Evolutionary conservation across 2,329 filamentous ascomycete genomes (phyloP).

Genomic region (Xylaria sp.): DNA sequence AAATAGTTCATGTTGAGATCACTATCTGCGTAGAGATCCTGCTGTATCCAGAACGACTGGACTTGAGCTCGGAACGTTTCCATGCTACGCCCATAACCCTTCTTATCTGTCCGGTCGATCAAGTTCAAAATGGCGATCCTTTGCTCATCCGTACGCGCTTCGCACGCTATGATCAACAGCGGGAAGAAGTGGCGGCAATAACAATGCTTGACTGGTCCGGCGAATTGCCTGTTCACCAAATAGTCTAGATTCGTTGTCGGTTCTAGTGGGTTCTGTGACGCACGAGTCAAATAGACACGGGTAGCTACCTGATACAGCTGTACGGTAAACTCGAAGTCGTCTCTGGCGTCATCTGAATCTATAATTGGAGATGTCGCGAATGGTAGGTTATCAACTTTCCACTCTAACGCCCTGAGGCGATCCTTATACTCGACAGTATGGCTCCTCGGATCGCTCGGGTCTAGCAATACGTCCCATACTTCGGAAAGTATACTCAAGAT

Average conservation of each 20-base stretch:
- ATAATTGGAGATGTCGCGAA: not conserved
- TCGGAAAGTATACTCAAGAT: conserved; percentile 41
- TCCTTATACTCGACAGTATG: conserved; percentile 28
- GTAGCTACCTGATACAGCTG: conserved; percentile 39
- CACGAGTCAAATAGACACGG: conserved; percentile 40
- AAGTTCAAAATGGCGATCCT: conserved; percentile 46
- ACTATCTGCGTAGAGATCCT: conserved; percentile 48
- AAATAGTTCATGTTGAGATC: conserved; percentile 48
- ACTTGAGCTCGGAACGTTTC: conserved; percentile 40
- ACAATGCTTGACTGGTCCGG: conserved; percentile 12
- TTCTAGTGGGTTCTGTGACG: conserved; percentile 42
- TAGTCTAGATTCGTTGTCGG: conserved; percentile 36
- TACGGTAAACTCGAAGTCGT: conserved; percentile 20
- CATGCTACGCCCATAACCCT: conserved; percentile 39
- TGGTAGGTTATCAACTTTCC: conserved; percentile 27
- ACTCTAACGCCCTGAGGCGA: conserved; percentile 33
- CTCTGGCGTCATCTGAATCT: not conserved
- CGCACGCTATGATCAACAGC: conserved; percentile 50
- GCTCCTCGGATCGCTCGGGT: conserved; percentile 39
- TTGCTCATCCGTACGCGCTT: conserved; percentile 50
- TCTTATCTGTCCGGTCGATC: conserved; percentile 44
- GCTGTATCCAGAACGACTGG: conserved; percentile 49
- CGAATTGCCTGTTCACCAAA: conserved; percentile 37
- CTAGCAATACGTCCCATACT: conserved; percentile 38
- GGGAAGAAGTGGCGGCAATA: conserved; percentile 51